Percentiles rank a stretch among this genome's conserved stretches.
Evolutionary conservation across 1,284 basidiomycete genomes (phyloP).

Genomic region (Puccinia novopanici): DNA sequence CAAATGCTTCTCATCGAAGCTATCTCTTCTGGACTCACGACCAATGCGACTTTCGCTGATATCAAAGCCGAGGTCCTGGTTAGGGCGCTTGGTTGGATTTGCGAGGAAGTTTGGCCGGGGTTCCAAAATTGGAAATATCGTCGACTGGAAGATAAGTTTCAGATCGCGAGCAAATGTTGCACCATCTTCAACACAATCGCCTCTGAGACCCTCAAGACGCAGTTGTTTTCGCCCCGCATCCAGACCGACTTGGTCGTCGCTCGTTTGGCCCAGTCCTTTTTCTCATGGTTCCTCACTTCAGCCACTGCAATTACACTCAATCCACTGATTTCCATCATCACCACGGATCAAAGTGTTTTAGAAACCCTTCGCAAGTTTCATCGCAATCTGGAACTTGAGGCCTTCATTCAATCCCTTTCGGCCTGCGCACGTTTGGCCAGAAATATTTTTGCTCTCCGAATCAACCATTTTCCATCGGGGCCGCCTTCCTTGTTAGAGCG

Average conservation of each 20-base stretch:
- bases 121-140: constrained; percentile 51
- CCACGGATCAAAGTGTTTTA: constrained; percentile 27
- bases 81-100: constrained; percentile 41
- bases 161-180: constrained; percentile 40
- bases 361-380: constrained; percentile 37
- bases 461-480: constrained; percentile 18
- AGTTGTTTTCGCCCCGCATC: constrained; percentile 13
- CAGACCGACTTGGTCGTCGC: constrained; percentile 39
- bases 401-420: constrained; percentile 24
- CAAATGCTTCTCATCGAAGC: constrained; percentile 45
- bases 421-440: constrained; percentile 15
- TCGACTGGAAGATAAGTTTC: constrained; percentile 45
- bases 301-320: constrained; percentile 44
- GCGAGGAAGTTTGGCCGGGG: constrained; percentile 49
- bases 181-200: constrained; percentile 39
- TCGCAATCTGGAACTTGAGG: constrained; percentile 35
- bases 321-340: constrained; percentile 38
- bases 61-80: constrained; percentile 45
- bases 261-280: constrained; percentile 24
- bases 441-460: constrained; percentile 37
- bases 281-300: constrained; percentile 39
- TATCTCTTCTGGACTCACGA: constrained; percentile 34
- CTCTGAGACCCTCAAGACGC: constrained; percentile 40
- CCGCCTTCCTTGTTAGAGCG: constrained; percentile 39
- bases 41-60: constrained; percentile 43